Evolutionary conservation across 1,139 yeast species (phyloP), one percentile per base, ranked within the genome.

Genomic region (Yamadazyma jaroonii): DNA sequence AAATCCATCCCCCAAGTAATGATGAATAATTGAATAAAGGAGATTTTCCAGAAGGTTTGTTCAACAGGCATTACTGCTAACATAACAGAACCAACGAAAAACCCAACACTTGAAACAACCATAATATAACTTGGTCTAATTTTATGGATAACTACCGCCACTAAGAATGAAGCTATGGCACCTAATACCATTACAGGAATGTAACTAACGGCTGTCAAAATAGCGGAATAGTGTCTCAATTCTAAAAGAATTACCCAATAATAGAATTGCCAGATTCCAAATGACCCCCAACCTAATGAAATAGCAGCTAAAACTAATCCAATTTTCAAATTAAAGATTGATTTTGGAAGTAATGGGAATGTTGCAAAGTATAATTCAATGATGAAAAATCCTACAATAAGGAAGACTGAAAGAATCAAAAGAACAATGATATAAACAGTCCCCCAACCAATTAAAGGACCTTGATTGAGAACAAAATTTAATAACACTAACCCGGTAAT

Each of bases 1-100:
- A 74, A 55, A 49, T 77, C 82, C 81, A 77, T 75, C 1, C 79
- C 82, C 70, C 79, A 75, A 17, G 76, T 64, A 12, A 77, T 51
- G 7, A 77, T 57, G 29, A 74, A 56, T 70, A 72, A 67, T 36
- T 65, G 74, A 4, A 77, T 78, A 43, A 77, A 56, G 2, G 71
- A 48, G 44, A 74, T 59, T 20, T 62, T 56, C 59, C 66, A 77
- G 45, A 62, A 77, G 0, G 70, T 58, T 47, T 77, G 77, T 30
- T 74, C 46, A 1, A 73, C 67, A 1, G 82, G 81, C 41, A 72
- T 70, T 0, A 66, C 58, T 5, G 76, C 55, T 10, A 77, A 58
- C 68, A 76, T 68, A 3, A 71, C 54, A 32, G 66, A 60, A 1
- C 83, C 82, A 27, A 63, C 52, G 52, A 66, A 59, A 46, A 77